A percentile compares a stretch with the other conserved stretches of the same genome.
Evolutionary conservation across 2,329 filamentous ascomycete species (phyloP).

Genomic region (Colletotrichum lupini): DNA sequence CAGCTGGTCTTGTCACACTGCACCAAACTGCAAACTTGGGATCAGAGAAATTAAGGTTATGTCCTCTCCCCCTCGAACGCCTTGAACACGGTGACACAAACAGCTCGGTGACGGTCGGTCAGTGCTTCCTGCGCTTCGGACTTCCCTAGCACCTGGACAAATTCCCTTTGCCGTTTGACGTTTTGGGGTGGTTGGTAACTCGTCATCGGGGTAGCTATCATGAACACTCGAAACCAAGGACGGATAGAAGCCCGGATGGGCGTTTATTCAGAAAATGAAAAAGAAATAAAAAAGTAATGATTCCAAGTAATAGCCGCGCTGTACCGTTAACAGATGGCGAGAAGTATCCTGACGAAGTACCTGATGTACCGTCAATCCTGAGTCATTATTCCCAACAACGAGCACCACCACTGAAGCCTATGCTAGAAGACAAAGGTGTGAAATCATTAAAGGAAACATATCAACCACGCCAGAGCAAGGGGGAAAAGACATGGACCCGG

Average conservation of each 20-base stretch:
- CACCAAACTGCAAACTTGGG: constrained; percentile 1
- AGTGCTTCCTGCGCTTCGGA: constrained; percentile 3
- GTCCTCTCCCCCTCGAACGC: background rate
- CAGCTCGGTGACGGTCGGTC: background rate
- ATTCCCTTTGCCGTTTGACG: background rate
- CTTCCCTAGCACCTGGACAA: constrained; percentile 1
- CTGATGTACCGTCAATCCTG: constrained; percentile 6
- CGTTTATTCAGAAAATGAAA: too few relatives aligned
- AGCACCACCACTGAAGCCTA: background rate
- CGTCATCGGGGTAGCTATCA: background rate
- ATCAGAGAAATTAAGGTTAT: constrained; percentile 4
- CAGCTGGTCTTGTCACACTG: background rate
- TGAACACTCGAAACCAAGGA: background rate
- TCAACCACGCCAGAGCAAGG: background rate
- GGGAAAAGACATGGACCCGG: background rate
- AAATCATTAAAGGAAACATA: background rate
- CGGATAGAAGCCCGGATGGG: constrained; percentile 21
- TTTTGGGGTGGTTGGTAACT: background rate
- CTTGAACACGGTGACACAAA: background rate
- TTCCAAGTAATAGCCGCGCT: background rate
- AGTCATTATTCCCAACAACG: background rate
- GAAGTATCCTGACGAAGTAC: constrained; percentile 17
- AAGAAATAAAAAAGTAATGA: background rate
- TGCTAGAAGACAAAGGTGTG: background rate
- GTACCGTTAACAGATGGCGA: constrained; percentile 1